phyloP scores from a whole-genome alignment of 2,329 filamentous ascomycete species.

The Colletotrichum sojae region DNA sequence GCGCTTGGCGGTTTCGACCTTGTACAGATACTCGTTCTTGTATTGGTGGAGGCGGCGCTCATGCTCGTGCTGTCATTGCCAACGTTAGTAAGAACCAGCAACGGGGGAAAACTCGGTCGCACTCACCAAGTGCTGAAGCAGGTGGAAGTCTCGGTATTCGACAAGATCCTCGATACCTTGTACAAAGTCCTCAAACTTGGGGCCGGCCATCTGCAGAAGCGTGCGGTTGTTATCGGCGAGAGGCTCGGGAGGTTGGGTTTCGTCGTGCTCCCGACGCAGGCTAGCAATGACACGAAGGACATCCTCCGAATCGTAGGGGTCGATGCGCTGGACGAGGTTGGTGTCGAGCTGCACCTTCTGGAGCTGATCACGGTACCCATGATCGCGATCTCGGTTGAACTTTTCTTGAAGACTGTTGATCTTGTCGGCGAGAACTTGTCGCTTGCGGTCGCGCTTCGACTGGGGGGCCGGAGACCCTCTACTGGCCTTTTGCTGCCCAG shows the following conservation, averaged over 20 bases:
- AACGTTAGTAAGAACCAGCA: conserved; percentile 8
- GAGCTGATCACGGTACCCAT: conserved; percentile 89
- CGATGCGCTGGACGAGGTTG: conserved; percentile 85
- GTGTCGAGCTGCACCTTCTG: conserved; percentile 94
- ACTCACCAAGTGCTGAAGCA: conserved; percentile 85
- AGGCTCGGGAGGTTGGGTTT: conserved; percentile 57
- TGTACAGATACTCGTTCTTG: conserved; percentile 72
- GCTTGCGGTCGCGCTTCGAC: conserved; percentile 92
- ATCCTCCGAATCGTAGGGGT: conserved; percentile 78
- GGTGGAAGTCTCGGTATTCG: conserved; percentile 86
- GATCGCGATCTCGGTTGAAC: conserved; percentile 85
- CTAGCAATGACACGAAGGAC: conserved; percentile 81
- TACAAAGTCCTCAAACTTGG: conserved; percentile 87
- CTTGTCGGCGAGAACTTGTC: conserved; percentile 85
- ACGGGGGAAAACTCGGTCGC: conserved; percentile 5
- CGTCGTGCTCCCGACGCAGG: conserved; percentile 69
- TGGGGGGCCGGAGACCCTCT: conserved; percentile 58
- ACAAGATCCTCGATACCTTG: conserved; percentile 89
- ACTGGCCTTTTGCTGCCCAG: conserved; percentile 47
- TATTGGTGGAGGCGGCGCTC: conserved; percentile 73
- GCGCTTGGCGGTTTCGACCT: conserved; percentile 72
- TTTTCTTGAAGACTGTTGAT: conserved; percentile 81
- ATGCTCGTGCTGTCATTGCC: conserved; percentile 69
- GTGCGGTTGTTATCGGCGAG: conserved; percentile 64
- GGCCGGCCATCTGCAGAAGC: conserved; percentile 82